Base-by-base conservation (phyloP, 192 early-diverging fungal genomes). In the Coemansia sp. region DNA sequence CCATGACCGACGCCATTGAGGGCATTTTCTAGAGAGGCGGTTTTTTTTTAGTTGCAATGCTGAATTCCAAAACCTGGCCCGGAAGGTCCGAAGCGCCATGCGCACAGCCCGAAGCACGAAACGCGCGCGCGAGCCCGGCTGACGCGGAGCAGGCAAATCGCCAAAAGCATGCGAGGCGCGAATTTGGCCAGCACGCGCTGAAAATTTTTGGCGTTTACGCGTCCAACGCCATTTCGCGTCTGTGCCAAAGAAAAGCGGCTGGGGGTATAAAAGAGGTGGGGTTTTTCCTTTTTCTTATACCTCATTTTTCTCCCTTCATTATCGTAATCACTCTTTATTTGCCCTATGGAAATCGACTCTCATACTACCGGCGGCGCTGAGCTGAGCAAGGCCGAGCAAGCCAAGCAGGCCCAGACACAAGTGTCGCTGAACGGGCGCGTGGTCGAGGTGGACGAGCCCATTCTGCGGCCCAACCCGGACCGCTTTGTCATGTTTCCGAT, bases 401-500 rank as follows among this genome's bases (percentile, higher is more conserved):
- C 55, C 40, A 45, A 54, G 45, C 61, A 60, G 41, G 60, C 63
- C 56, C 67, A 69, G 52, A 60, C 53, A 46, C 56, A 71, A 30
- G 39, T 76, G 5, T 61, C 73, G 10, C 34, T 69, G 49, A 54
- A 69, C 30, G 73, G 73, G 21, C 73, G 73, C 43, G 31, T 28
- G 32, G 55, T 76, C 34, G 71, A 83, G 59, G 46, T 40, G 12
- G 58, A 72, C 51, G 83, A 82, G 68, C 83, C 81, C 18, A 76
- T 88, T 16, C 80, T 88, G 45, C 69, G 71, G 46, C 72, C 85
- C 34, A 91, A 88, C 80, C 86, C 88, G 23, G 83, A 86, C 60
- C 87, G 92, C 26, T 92, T 93, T 58, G 88, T 90, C 41, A 84
- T 96, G 58, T 94, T 96, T 72, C 93, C 93, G 36, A 93, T 95